phyloP scores from a whole-genome alignment of 164 flowering plant species.

The Aristolochia californica region DNA sequence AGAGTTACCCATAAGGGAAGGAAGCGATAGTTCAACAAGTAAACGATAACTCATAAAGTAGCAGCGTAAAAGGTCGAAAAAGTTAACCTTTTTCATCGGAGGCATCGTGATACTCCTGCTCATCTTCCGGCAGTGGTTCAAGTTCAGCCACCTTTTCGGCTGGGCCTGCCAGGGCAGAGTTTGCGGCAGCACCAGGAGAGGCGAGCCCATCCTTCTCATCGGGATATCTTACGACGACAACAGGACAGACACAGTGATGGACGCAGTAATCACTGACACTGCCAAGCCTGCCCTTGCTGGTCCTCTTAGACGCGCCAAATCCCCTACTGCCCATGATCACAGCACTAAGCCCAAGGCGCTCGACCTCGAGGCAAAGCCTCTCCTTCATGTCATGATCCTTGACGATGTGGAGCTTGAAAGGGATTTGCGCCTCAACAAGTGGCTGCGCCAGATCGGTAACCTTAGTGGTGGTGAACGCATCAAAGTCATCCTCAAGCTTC shows the following conservation, averaged over 20 bases:
- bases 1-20: not conserved
- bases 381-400: constrained; percentile 83
- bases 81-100: constrained; percentile 17
- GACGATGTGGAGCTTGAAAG: constrained; percentile 62
- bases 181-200: constrained; percentile 2
- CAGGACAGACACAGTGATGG: constrained; percentile 75
- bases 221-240: constrained; percentile 64
- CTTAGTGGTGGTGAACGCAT: constrained; percentile 41
- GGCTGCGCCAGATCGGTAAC: constrained; percentile 43
- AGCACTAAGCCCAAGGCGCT: constrained; percentile 61
- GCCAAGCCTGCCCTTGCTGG: constrained; percentile 43
- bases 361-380: constrained; percentile 72
- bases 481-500: constrained; percentile 58
- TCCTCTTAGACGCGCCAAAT: constrained; percentile 42
- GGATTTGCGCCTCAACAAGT: constrained; percentile 42
- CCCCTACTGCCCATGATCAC: constrained; percentile 85
- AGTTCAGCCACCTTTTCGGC: constrained; percentile 17
- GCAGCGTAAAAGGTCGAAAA: not conserved
- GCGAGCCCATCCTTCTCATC: constrained; percentile 30
- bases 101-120: constrained; percentile 38
- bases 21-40: no score
- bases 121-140: constrained; percentile 33
- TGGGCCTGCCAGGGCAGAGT: not conserved
- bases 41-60: not conserved
- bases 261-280: constrained; percentile 84